Conservation (phyloP, 2,329 filamentous ascomycete species). For the Ophiostoma populinum region DNA sequence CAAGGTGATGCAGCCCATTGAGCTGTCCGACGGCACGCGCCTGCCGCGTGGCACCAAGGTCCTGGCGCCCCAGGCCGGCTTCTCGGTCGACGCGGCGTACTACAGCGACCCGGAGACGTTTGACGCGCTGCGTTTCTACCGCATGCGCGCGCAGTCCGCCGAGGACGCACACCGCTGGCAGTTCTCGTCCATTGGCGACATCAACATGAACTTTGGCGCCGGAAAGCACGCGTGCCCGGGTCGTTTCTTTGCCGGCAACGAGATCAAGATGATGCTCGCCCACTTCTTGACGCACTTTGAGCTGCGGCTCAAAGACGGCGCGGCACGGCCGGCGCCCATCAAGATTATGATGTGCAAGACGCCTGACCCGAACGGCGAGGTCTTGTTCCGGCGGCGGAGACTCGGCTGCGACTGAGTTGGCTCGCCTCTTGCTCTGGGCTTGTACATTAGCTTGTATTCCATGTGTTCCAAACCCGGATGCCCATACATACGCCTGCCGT, state of each 20-base stretch:
- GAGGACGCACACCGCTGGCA: constrained; percentile 24
- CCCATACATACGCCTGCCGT: no score
- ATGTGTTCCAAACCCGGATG: no score
- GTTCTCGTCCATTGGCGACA: constrained; percentile 24
- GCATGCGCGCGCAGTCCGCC: constrained; percentile 21
- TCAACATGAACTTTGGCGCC: constrained; percentile 28
- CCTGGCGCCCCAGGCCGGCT: constrained; percentile 23
- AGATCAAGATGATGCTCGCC: constrained; percentile 27
- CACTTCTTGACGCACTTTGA: constrained; percentile 27
- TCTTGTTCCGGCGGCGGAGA: constrained; percentile 22
- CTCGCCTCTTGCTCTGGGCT: no score
- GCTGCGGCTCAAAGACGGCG: constrained; percentile 21
- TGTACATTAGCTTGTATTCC: no score
- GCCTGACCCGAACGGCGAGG: constrained; percentile 22
- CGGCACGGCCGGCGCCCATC: constrained; percentile 22
- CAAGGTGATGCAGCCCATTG: constrained; percentile 27
- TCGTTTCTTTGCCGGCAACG: constrained; percentile 28
- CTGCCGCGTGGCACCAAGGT: constrained; percentile 26
- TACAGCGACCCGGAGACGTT: constrained; percentile 25
- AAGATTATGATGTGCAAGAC: constrained; percentile 26
- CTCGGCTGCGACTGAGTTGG: constrained; percentile 4
- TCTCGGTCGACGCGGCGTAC: constrained; percentile 23
- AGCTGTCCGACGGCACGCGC: constrained; percentile 26
- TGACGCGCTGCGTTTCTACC: constrained; percentile 32
- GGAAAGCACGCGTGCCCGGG: constrained; percentile 31